Base-by-base conservation (phyloP, 352 stramenopile species). In the Pythium guiyangense region DNA sequence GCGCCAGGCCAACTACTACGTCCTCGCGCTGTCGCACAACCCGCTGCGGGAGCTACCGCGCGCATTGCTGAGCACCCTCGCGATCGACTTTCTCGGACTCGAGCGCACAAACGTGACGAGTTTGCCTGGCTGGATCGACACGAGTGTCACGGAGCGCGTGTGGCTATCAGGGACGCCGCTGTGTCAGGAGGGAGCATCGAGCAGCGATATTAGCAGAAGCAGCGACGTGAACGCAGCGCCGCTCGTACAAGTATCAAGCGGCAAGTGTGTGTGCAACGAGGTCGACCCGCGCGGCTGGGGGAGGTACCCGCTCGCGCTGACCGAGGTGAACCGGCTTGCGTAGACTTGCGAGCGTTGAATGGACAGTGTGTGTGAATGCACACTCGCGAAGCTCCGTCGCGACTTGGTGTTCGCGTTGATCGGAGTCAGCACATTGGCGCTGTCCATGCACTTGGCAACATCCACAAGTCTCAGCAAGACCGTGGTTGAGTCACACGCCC, bases 11-110 rank as follows among this genome's bases (percentile, higher is more conserved):
- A 53, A 46, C 15, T 67, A 69, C 25, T 60, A 62, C 35, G 63
- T 65, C 31, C 43, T 74, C 5, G 56, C 49, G 9, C 54, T 74
- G 49, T 60, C 67, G 22, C 63, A 62, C 57, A 75, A 63, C 25
- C 60, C 60, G 4, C 61, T 75, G 0, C 17, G 25, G 6, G 34
- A 52, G 17, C 49, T 75, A 8, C 58, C 64, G 8, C 9, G 49
- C 3, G 40, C 18, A 2, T 52, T 68, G 3, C 49, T 47, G 22
- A 49, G 62, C 14, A 22, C 17, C 4, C 18, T 50, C 6, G 20
- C 34, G 2, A 61, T 71, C 26, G 63, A 55, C 25, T 70, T 70
- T 29, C 27, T 74, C 5, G 45, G 37, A 18, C 27, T 71, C 1
- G 60, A 55, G 31, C 53, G 47, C 37, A 69, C 67, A 2, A 45